Conservation (phyloP, 371 early-diverging fungal species). For the Mycotypha africana region DNA sequence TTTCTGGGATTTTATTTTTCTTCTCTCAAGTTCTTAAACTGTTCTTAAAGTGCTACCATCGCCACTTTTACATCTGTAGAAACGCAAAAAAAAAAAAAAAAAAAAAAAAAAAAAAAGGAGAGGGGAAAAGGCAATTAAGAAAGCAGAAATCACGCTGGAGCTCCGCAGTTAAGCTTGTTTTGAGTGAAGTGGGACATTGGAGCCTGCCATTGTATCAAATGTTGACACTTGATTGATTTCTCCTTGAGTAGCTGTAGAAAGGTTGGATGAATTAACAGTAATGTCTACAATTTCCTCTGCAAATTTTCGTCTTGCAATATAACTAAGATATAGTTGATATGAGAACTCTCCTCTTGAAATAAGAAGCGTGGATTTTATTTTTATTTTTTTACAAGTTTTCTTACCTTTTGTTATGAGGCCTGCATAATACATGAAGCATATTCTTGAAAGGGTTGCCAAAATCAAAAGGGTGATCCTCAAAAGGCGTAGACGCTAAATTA, state of each 20-base stretch:
- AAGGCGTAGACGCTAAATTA: conserved; percentile 28
- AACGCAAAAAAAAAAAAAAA: conserved; percentile 2
- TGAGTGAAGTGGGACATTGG: conserved; percentile 3
- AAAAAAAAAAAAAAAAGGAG: background rate
- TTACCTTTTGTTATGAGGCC: conserved; percentile 58
- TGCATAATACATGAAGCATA: conserved; percentile 49
- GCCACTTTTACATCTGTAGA: too few species aligned
- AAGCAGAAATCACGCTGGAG: too few species aligned
- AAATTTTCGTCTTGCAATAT: conserved; percentile 18
- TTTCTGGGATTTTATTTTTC: too few species aligned
- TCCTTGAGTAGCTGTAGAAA: conserved; percentile 1
- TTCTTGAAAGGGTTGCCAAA: conserved; percentile 43
- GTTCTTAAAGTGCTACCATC: too few species aligned
- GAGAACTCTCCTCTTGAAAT: too few species aligned
- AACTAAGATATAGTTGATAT: conserved; percentile 8
- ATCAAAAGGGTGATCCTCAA: conserved; percentile 39
- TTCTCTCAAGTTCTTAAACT: too few species aligned
- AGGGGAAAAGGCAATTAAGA: background rate
- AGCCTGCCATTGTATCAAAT: background rate
- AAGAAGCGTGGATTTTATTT: too few species aligned
- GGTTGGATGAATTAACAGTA: background rate
- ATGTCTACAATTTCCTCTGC: conserved; percentile 10
- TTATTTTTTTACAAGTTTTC: too few species aligned
- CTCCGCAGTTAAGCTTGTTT: too few species aligned
- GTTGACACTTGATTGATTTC: conserved; percentile 2